These are phyloP conservation scores for Chrysochromulina parva DNA, from an alignment of 78 protist species.

Conservation along the genomic window DNA sequence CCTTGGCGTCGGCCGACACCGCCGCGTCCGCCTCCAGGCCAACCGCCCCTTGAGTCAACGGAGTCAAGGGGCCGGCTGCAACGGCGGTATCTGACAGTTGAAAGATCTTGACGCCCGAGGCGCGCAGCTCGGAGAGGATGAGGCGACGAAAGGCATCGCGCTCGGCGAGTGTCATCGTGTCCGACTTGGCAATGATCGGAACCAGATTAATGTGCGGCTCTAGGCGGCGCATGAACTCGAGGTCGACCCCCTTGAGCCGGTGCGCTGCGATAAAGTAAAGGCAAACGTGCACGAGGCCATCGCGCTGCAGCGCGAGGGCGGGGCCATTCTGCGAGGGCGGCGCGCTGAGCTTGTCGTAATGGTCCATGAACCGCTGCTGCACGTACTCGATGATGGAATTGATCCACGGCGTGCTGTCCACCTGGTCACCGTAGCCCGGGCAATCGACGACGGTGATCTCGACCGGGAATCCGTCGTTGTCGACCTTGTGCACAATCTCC, in stretches of 20 bases:
- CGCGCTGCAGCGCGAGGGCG: background rate
- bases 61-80: too few species aligned
- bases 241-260: constrained; percentile 15
- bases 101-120: background rate
- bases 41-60: too few species aligned
- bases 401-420: background rate
- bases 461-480: constrained; percentile 12
- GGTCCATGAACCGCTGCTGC: background rate
- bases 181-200: background rate
- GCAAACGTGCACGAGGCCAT: background rate
- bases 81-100: background rate
- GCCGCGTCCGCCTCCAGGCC: too few species aligned
- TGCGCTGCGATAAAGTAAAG: constrained; percentile 23
- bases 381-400: background rate
- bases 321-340: background rate
- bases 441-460: constrained; percentile 7
- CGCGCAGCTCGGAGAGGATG: background rate
- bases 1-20: too few species aligned
- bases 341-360: background rate
- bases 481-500: background rate
- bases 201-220: background rate
- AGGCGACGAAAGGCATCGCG: constrained; percentile 9
- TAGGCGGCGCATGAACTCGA: background rate
- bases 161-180: constrained; percentile 21
- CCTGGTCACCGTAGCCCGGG: constrained; percentile 8